Percentiles rank a stretch among this genome's conserved stretches.
These are phyloP conservation scores for Gnomoniopsis smithogilvyi DNA, from an alignment of 2,329 filamentous ascomycete species.

Conservation along the genomic window DNA sequence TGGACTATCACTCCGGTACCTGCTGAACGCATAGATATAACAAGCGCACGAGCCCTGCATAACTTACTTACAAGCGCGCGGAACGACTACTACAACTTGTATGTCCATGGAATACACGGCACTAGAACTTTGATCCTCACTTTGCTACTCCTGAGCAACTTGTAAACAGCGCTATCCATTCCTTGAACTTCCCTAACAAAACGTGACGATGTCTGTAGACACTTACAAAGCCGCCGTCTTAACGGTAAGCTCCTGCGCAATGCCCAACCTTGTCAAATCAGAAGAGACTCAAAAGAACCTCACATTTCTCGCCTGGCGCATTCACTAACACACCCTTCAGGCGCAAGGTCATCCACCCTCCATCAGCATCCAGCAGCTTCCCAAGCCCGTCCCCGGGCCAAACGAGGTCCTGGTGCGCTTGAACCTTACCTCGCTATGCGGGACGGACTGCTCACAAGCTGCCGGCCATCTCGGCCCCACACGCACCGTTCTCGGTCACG, in stretches of 20 bases:
- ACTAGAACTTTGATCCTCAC: too few species aligned
- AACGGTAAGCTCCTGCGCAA: conserved; percentile 3
- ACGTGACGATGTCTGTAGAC: conserved; percentile 3
- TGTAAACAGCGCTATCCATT: too few species aligned
- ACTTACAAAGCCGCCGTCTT: conserved; percentile 18
- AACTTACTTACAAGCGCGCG: too few species aligned
- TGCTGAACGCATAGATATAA: too few species aligned
- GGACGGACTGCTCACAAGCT: conserved; percentile 36
- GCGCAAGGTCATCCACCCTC: conserved; percentile 2
- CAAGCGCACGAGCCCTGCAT: too few species aligned
- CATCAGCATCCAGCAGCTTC: conserved; percentile 22
- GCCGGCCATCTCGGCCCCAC: conserved; percentile 34
- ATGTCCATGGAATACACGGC: too few species aligned
- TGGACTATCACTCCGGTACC: too few species aligned
- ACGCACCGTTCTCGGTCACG: conserved; percentile 37
- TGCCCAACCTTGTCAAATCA: too few species aligned
- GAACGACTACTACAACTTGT: too few species aligned
- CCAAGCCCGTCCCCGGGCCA: conserved; percentile 26
- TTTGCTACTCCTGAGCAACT: too few species aligned
- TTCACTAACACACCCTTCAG: not conserved
- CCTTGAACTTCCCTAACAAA: too few species aligned
- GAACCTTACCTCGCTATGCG: conserved; percentile 34
- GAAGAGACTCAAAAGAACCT: not conserved
- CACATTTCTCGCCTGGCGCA: not conserved
- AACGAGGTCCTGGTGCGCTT: conserved; percentile 33